phyloP scores from a whole-genome alignment of 1,284 basidiomycete species.

The Thecaphora thlaspeos region DNA sequence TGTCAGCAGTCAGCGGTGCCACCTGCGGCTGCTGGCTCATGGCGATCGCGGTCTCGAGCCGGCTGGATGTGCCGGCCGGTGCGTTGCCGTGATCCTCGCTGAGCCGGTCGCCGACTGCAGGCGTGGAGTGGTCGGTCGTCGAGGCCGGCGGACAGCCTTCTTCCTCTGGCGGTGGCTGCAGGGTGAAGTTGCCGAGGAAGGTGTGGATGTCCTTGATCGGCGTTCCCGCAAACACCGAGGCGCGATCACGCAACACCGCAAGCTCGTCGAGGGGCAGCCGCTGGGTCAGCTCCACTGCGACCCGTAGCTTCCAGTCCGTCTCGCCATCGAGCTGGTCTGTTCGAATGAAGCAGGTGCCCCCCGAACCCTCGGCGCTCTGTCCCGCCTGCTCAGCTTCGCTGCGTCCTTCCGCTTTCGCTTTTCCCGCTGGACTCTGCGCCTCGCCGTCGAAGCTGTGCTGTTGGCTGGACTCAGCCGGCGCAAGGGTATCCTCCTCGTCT shows the following conservation, averaged over 20 bases:
- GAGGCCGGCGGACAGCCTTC: conserved; percentile 6
- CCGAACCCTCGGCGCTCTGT: conserved; percentile 62
- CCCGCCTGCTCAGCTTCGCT: no score
- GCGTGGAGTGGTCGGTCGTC: conserved; percentile 46
- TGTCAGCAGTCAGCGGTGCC: conserved; percentile 71
- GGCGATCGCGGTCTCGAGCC: conserved; percentile 57
- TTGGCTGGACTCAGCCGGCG: neutral
- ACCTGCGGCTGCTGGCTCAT: conserved; percentile 49
- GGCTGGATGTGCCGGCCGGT: conserved; percentile 16
- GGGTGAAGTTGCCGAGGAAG: conserved; percentile 87
- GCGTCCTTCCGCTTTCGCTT: no score
- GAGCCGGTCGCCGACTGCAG: conserved; percentile 57
- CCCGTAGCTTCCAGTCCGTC: conserved; percentile 96
- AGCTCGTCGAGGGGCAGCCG: conserved; percentile 69
- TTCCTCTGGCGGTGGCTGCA: conserved; percentile 61
- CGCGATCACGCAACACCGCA: conserved; percentile 62
- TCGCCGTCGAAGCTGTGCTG: neutral
- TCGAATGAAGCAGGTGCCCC: conserved; percentile 92
- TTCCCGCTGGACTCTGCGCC: no score
- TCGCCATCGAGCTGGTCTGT: conserved; percentile 99
- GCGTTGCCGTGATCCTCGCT: conserved; percentile 16
- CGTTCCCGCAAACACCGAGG: conserved; percentile 69
- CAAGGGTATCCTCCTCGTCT: conserved; percentile 27
- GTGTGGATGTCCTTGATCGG: conserved; percentile 96
- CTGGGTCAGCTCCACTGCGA: conserved; percentile 83